These are phyloP conservation scores for Quambalaria eucalypti DNA, from an alignment of 1,284 basidiomycete genomes.

Conservation along the genomic window DNA sequence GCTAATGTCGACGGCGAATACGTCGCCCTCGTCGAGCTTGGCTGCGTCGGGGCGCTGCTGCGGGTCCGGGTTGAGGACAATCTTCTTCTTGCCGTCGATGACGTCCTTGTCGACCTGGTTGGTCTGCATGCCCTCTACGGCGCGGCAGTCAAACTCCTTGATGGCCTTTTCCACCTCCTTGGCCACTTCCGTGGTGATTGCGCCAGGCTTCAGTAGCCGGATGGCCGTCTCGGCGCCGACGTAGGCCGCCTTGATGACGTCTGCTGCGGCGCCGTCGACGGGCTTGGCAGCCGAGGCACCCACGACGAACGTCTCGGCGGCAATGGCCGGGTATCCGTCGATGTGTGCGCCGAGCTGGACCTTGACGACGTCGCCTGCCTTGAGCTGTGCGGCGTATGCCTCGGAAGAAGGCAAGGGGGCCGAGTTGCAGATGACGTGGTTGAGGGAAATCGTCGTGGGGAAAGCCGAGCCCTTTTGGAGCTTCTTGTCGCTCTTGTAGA, in stretches of 20 bases:
- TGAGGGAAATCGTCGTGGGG: conserved; percentile 85
- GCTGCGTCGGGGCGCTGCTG: conserved; percentile 30
- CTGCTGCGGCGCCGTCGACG: conserved; percentile 74
- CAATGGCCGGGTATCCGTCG: conserved; percentile 77
- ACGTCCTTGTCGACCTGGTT: conserved; percentile 85
- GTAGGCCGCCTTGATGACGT: conserved; percentile 87
- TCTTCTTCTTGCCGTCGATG: conserved; percentile 91
- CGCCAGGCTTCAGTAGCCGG: conserved; percentile 54
- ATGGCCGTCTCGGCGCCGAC: conserved; percentile 77
- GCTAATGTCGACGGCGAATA: conserved; percentile 89
- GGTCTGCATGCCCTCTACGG: conserved; percentile 60
- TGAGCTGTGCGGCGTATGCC: conserved; percentile 56
- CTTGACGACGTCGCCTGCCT: conserved; percentile 88
- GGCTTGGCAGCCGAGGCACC: conserved; percentile 67
- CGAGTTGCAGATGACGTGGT: conserved; percentile 59
- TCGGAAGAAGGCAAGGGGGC: conserved; percentile 55
- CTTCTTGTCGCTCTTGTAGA: conserved; percentile 76
- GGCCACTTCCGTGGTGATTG: conserved; percentile 89
- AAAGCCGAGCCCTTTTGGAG: conserved; percentile 74
- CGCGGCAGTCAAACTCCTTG: conserved; percentile 45
- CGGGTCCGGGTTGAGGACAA: conserved; percentile 48
- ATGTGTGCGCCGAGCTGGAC: conserved; percentile 92
- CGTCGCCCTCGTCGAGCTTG: conserved; percentile 67
- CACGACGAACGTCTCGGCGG: conserved; percentile 62
- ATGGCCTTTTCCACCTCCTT: conserved; percentile 68